Percentiles rank a stretch among this genome's conserved stretches.
Conservation (phyloP, 257 asterid species). For the Salvia splendens region DNA sequence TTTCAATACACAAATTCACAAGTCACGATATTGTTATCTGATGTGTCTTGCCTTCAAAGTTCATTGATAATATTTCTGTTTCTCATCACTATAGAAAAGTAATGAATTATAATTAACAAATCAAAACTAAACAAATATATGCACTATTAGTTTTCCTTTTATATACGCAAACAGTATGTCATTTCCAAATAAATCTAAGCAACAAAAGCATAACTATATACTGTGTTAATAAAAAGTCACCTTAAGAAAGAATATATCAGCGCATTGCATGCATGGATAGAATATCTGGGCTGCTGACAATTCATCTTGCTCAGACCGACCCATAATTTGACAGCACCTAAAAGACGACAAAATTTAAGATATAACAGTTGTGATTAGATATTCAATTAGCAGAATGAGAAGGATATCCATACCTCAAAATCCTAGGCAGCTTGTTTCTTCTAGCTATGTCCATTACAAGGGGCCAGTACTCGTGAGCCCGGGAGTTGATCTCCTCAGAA, state of each 20-base stretch:
- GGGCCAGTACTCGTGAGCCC: constrained; percentile 88
- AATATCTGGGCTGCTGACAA: constrained; percentile 81
- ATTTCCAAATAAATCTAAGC: background rate
- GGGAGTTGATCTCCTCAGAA: constrained; percentile 74
- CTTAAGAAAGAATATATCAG: constrained; percentile 84
- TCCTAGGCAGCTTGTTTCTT: constrained; percentile 74
- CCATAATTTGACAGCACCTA: constrained; percentile 90
- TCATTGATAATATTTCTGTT: background rate
- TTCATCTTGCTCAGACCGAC: constrained; percentile 81
- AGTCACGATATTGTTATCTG: background rate
- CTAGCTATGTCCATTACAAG: constrained; percentile 87
- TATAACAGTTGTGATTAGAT: background rate
- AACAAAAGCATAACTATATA: background rate
- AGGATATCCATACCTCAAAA: constrained; percentile 49
- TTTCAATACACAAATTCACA: constrained; percentile 3
- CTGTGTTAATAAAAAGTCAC: constrained; percentile 33
- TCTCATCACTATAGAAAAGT: background rate
- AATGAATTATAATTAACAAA: too few relatives aligned
- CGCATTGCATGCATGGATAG: constrained; percentile 96
- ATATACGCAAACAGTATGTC: too few relatives aligned
- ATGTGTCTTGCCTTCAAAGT: background rate
- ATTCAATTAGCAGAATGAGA: background rate
- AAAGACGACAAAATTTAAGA: constrained; percentile 5
- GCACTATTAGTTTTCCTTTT: background rate
- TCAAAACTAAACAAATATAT: background rate